These are phyloP conservation scores for Leptographium flavum DNA, from an alignment of 2,329 filamentous ascomycete species.

Conservation along the genomic window DNA sequence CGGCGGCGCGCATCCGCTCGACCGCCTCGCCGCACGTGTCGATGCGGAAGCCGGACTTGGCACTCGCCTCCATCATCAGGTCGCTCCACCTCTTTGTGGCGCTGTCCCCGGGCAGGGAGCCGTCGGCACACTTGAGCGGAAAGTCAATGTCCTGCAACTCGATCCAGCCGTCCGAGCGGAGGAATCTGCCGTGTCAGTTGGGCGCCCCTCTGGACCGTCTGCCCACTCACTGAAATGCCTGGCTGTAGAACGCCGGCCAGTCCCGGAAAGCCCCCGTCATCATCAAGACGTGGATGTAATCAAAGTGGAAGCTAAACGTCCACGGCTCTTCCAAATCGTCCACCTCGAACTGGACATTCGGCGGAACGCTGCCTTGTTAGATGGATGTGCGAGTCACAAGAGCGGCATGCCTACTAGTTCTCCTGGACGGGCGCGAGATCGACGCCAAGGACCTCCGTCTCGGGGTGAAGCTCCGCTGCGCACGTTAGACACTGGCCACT, in stretches of 20 bases:
- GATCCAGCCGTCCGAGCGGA: slow-evolving; percentile 13
- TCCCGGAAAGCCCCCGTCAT: slow-evolving; percentile 16
- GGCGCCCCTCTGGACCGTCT: too few relatives aligned
- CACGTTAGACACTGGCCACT: not conserved
- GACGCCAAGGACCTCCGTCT: slow-evolving; percentile 15
- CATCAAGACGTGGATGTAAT: slow-evolving; percentile 16
- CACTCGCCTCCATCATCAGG: slow-evolving; percentile 17
- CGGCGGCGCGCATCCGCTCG: slow-evolving; percentile 17
- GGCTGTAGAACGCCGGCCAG: slow-evolving; percentile 13
- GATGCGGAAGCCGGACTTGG: slow-evolving; percentile 15
- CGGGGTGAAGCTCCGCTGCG: slow-evolving; percentile 14
- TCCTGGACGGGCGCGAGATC: slow-evolving; percentile 15
- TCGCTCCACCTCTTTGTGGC: slow-evolving; percentile 16
- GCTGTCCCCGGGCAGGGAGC: slow-evolving; percentile 13
- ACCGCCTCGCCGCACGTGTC: slow-evolving; percentile 16
- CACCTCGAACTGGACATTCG: slow-evolving; percentile 15
- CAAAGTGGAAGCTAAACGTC: slow-evolving; percentile 16
- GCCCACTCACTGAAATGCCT: slow-evolving; percentile 12
- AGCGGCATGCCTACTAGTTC: slow-evolving; percentile 10
- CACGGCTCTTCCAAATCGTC: slow-evolving; percentile 16
- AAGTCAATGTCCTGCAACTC: slow-evolving; percentile 19
- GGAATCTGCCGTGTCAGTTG: slow-evolving; percentile 8
- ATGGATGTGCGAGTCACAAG: not conserved
- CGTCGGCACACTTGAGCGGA: slow-evolving; percentile 17
- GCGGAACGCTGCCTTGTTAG: slow-evolving; percentile 7